Evolutionary conservation across 1,284 basidiomycete species (phyloP).

Genomic region (Ustilago sp.): DNA sequence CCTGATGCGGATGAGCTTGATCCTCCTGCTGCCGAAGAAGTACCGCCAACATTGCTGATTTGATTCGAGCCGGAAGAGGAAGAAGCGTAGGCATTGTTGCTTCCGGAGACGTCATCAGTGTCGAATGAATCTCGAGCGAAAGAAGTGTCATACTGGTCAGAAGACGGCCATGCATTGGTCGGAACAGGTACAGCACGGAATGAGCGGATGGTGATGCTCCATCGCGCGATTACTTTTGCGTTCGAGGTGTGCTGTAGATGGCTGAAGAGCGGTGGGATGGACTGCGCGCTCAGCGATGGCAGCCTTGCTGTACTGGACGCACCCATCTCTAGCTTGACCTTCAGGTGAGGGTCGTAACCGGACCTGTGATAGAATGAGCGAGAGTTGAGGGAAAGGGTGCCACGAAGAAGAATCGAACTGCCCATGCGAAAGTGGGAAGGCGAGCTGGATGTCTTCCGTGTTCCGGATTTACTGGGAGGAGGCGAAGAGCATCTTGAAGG

Average conservation of each 20-base stretch:
- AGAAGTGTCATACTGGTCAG: conserved; percentile 28
- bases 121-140: neutral
- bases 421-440: conserved; percentile 4
- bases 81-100: neutral
- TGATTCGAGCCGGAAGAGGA: conserved; percentile 7
- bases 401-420: conserved; percentile 9
- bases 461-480: conserved; percentile 11
- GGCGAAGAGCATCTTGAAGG: neutral
- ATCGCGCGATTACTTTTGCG: conserved; percentile 45
- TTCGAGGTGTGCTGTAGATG: conserved; percentile 46
- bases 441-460: conserved; percentile 2
- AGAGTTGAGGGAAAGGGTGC: neutral
- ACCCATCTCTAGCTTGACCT: conserved; percentile 23
- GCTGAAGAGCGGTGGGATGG: conserved; percentile 49
- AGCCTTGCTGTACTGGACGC: conserved; percentile 48
- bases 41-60: neutral
- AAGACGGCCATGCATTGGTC: conserved; percentile 37
- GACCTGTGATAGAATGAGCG: neutral
- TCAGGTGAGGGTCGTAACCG: neutral
- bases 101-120: neutral
- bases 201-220: conserved; percentile 57
- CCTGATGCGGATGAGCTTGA: conserved; percentile 32
- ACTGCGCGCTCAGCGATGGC: conserved; percentile 44
- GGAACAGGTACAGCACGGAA: conserved; percentile 54
- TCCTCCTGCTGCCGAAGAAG: conserved; percentile 2